phyloP scores from a whole-genome alignment of 163 green algal genomes.

The Trebouxiophyceae sp. region DNA sequence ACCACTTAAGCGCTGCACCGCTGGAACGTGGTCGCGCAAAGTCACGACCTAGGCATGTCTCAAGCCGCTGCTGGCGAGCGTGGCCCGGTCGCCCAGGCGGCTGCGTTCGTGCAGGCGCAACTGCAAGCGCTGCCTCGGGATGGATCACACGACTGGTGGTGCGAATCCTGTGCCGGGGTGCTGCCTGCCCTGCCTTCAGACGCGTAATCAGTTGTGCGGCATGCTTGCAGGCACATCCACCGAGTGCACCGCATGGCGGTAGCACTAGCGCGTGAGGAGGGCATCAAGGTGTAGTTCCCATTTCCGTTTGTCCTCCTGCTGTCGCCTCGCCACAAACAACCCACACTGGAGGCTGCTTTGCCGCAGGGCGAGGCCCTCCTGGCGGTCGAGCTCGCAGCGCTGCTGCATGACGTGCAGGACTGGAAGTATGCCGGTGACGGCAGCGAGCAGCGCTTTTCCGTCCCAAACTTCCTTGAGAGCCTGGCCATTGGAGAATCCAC shows the following conservation, averaged over 20 bases:
- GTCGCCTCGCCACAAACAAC: too few relatives aligned
- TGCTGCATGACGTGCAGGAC: conserved; percentile 63
- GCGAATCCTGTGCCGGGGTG: too few relatives aligned
- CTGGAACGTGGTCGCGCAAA: too few relatives aligned
- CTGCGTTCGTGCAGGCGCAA: too few relatives aligned
- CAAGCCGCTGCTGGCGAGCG: too few relatives aligned
- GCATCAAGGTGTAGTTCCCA: conserved; percentile 17
- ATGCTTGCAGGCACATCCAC: conserved; percentile 44
- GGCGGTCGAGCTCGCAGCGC: conserved; percentile 46
- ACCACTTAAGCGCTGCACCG: too few relatives aligned
- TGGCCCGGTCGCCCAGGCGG: too few relatives aligned
- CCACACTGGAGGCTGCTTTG: neutral
- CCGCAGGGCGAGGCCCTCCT: conserved; percentile 14
- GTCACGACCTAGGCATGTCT: too few relatives aligned
- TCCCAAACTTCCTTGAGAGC: neutral
- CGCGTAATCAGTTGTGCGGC: too few relatives aligned
- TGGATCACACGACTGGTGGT: too few relatives aligned
- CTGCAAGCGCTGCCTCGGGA: too few relatives aligned
- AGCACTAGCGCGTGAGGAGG: conserved; percentile 27
- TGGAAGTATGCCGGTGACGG: conserved; percentile 53
- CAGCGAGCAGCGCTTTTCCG: conserved; percentile 2
- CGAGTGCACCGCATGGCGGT: conserved; percentile 29
- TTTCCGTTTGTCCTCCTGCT: neutral
- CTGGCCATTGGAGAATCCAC: neutral
- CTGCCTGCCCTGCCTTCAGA: too few relatives aligned